Conservation (phyloP, 1,284 basidiomycete species). For the Tilletia indica region DNA sequence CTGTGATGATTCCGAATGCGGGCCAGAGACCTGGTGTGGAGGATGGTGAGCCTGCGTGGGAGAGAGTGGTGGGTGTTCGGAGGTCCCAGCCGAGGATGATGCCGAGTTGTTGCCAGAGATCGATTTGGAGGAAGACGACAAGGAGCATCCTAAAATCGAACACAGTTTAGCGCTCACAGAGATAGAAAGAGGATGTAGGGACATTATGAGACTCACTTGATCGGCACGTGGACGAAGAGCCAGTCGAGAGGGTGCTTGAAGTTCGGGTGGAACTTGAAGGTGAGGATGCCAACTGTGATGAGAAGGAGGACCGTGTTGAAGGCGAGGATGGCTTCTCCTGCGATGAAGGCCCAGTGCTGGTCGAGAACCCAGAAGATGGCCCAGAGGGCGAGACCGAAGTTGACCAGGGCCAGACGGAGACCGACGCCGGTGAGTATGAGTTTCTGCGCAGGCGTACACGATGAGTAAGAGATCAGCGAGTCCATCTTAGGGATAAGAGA, state of each 20-base stretch:
- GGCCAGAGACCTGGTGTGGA: conserved; percentile 41
- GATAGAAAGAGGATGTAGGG: no score
- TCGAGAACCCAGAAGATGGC: conserved; percentile 71
- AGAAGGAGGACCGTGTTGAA: conserved; percentile 39
- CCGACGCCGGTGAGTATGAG: conserved; percentile 66
- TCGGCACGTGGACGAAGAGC: conserved; percentile 60
- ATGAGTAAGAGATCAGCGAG: no score
- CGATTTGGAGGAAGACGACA: conserved; percentile 59
- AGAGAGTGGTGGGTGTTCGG: conserved; percentile 26
- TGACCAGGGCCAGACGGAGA: conserved; percentile 71
- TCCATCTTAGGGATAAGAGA: no score
- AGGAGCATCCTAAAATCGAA: conserved; percentile 59
- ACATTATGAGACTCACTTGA: conserved; percentile 45
- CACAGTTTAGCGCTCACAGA: no score
- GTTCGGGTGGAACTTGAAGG: conserved; percentile 49
- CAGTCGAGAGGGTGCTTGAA: conserved; percentile 59
- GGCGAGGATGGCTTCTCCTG: conserved; percentile 37
- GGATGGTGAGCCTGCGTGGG: no score
- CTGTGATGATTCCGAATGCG: conserved; percentile 36
- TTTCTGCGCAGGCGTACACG: conserved; percentile 22
- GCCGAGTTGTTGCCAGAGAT: conserved; percentile 60
- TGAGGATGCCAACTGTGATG: conserved; percentile 40
- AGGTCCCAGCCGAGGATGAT: conserved; percentile 59
- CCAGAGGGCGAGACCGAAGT: conserved; percentile 80
- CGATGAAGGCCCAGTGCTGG: conserved; percentile 34